Evolutionary conservation across 2,329 filamentous ascomycete genomes (phyloP).

Genomic region (Coniella vitis): DNA sequence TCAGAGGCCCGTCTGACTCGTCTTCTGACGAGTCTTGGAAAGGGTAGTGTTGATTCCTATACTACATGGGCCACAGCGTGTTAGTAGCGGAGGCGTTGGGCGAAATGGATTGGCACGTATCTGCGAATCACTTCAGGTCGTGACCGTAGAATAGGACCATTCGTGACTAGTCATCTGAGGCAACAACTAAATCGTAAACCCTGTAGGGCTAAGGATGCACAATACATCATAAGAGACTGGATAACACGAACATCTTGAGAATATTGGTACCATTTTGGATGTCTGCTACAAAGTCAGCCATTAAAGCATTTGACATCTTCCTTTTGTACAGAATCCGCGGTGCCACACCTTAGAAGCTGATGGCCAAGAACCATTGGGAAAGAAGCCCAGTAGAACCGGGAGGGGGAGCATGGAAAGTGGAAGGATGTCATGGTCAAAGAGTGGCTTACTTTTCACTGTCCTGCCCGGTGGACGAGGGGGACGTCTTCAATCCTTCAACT

Average conservation of each 20-base stretch:
- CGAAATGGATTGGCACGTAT: too few relatives aligned
- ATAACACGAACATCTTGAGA: slow-evolving; percentile 40
- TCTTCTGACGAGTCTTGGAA: slow-evolving; percentile 51
- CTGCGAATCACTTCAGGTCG: background rate
- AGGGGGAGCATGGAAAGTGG: slow-evolving; percentile 17
- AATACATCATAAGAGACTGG: background rate
- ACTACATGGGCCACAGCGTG: slow-evolving; percentile 28
- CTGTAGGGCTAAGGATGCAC: background rate
- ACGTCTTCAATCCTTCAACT: slow-evolving; percentile 46
- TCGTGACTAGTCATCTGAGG: too few relatives aligned
- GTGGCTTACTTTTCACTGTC: slow-evolving; percentile 26
- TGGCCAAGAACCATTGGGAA: too few relatives aligned
- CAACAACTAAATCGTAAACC: too few relatives aligned
- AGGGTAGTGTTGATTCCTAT: slow-evolving; percentile 38
- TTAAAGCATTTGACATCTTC: too few relatives aligned
- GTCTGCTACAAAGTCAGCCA: too few relatives aligned
- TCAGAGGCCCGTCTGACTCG: slow-evolving; percentile 43
- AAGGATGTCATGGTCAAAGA: background rate
- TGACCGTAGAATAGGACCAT: too few relatives aligned
- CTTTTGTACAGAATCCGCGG: too few relatives aligned
- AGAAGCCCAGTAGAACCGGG: background rate
- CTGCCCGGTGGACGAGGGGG: slow-evolving; percentile 39
- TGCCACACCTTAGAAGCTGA: too few relatives aligned
- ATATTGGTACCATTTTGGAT: slow-evolving; percentile 45
- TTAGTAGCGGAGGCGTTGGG: background rate